Conservation (phyloP, 495 filamentous ascomycete species). For the Tetracladium marchalianum region DNA sequence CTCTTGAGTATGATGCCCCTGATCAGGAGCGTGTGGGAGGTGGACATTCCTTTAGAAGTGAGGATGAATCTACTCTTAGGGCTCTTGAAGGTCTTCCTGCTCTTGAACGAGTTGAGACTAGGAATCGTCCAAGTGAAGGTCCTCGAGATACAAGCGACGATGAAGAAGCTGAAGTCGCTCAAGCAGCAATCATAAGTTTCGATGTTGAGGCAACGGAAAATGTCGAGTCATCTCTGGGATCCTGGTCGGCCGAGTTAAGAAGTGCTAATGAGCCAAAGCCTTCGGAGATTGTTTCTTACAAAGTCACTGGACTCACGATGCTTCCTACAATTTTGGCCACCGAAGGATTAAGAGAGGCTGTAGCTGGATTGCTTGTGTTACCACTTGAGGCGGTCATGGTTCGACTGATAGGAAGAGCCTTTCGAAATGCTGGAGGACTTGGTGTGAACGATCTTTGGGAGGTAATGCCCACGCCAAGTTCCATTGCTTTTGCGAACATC, state of each 20-base stretch:
- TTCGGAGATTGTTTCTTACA: conserved; percentile 10
- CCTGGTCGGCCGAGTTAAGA: conserved; percentile 47
- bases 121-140: not conserved
- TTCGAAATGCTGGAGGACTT: conserved; percentile 9
- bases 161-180: conserved; percentile 37
- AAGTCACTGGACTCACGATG: conserved; percentile 17
- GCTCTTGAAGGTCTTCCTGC: conserved; percentile 17
- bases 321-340: conserved; percentile 19
- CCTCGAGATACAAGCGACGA: conserved; percentile 25
- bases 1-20: conserved; percentile 14
- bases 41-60: not conserved
- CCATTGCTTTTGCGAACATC: conserved; percentile 5
- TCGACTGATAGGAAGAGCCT: conserved; percentile 14
- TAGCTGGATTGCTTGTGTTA: conserved; percentile 10
- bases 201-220: conserved; percentile 38
- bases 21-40: conserved; percentile 1
- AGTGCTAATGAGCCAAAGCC: conserved; percentile 17
- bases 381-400: conserved; percentile 20
- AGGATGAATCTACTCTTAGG: conserved; percentile 15
- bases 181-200: conserved; percentile 44
- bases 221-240: conserved; percentile 22
- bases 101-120: conserved; percentile 1
- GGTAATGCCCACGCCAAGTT: not conserved
- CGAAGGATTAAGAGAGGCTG: conserved; percentile 10
- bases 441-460: conserved; percentile 6